Percentiles rank a stretch among this genome's conserved stretches.
phyloP scores from a whole-genome alignment of 805 yeast genomes.

The Teunomyces cretensis region DNA sequence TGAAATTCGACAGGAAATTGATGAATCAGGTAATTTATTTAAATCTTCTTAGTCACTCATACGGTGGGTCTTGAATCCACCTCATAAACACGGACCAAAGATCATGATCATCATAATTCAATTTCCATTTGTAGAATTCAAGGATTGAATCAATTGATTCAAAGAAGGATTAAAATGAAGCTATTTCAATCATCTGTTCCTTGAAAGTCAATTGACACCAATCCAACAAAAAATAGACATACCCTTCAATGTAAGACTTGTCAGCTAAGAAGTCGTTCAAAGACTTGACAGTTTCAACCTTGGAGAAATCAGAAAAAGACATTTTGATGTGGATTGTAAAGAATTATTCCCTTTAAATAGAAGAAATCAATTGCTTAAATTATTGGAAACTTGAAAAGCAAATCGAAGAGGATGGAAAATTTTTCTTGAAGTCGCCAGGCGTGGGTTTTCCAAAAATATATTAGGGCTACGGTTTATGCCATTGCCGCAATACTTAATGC shows the following conservation, averaged over 20 bases:
- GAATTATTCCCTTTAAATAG: constrained; percentile 5
- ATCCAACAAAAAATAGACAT: constrained; percentile 43
- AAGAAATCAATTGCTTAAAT: constrained; percentile 6
- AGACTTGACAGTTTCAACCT: constrained; percentile 59
- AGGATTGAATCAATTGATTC: background rate
- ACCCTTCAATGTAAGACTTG: constrained; percentile 96
- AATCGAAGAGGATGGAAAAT: constrained; percentile 2
- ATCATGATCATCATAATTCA: constrained; percentile 60
- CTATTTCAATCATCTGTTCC: background rate
- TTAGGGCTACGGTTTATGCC: background rate
- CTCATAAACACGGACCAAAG: constrained; percentile 97
- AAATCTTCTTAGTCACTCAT: constrained; percentile 72
- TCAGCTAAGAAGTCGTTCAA: constrained; percentile 86
- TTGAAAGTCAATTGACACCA: background rate
- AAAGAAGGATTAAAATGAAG: background rate
- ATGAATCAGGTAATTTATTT: constrained; percentile 21
- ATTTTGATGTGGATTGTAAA: constrained; percentile 31
- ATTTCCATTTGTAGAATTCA: background rate
- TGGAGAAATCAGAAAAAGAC: constrained; percentile 82
- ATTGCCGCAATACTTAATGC: background rate
- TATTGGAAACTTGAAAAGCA: constrained; percentile 1
- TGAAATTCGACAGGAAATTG: constrained; percentile 2
- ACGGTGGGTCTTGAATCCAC: constrained; percentile 93
- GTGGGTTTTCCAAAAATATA: constrained; percentile 1
- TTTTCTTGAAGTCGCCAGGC: background rate